Conservation (phyloP, 2,329 filamentous ascomycete genomes). For the Zopfia rhizophila region DNA sequence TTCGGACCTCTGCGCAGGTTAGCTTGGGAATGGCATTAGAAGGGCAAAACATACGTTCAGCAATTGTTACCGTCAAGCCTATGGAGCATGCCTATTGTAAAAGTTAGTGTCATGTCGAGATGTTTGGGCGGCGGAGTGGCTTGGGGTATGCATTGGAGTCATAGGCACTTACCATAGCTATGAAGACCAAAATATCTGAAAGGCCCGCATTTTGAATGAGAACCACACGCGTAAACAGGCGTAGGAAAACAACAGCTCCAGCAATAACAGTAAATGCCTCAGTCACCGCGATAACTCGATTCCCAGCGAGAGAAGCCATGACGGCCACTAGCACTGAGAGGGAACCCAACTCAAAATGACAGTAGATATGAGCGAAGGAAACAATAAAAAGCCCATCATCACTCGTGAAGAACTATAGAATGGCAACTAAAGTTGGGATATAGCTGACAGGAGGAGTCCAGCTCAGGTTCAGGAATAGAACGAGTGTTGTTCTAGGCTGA, state of each 20-base stretch:
- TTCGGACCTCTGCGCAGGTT: slow-evolving; percentile 32
- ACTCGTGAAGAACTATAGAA: slow-evolving; percentile 11
- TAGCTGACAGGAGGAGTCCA: slow-evolving; percentile 16
- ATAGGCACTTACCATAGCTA: slow-evolving; percentile 41
- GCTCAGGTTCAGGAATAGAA: slow-evolving; percentile 14
- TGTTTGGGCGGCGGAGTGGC: not conserved
- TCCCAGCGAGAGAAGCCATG: slow-evolving; percentile 39
- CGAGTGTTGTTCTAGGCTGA: slow-evolving; percentile 3
- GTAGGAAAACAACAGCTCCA: slow-evolving; percentile 40
- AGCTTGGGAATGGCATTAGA: not conserved
- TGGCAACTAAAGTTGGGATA: slow-evolving; percentile 6
- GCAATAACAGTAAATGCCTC: slow-evolving; percentile 45
- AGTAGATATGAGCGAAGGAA: slow-evolving; percentile 10
- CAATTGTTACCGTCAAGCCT: slow-evolving; percentile 37
- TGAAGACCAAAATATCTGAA: slow-evolving; percentile 43
- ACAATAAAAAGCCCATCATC: slow-evolving; percentile 17
- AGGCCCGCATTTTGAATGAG: slow-evolving; percentile 36
- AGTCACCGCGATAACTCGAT: slow-evolving; percentile 42
- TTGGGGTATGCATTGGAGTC: too few species aligned
- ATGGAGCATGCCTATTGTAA: slow-evolving; percentile 35
- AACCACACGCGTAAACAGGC: slow-evolving; percentile 41
- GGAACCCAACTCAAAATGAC: not conserved
- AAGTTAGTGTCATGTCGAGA: slow-evolving; percentile 23
- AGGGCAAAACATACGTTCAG: slow-evolving; percentile 20
- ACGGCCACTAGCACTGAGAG: not conserved